A percentile compares a stretch with the other conserved stretches of the same genome.
Conservation (phyloP, 1,284 basidiomycete genomes). For the Lentinula novae-zelandiae region DNA sequence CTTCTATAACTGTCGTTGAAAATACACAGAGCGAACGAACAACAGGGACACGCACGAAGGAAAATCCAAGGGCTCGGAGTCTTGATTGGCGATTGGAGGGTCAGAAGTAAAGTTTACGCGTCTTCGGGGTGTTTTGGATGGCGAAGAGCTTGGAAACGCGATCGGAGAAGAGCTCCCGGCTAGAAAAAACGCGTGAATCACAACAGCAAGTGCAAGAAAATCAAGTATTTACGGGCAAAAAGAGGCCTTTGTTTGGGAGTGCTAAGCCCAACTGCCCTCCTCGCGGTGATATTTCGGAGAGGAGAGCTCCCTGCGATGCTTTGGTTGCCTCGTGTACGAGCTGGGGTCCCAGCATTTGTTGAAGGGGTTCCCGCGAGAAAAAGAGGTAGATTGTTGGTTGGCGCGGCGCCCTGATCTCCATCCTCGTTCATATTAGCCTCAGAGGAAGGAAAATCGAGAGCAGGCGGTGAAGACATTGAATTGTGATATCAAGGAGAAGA, state of each 20-base stretch:
- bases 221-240: conserved; percentile 43
- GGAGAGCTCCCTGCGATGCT: conserved; percentile 43
- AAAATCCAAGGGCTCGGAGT: conserved; percentile 62
- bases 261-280: conserved; percentile 58
- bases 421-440: conserved; percentile 54
- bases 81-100: conserved; percentile 18
- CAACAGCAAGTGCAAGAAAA: conserved; percentile 4
- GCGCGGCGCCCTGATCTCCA: conserved; percentile 31
- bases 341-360: conserved; percentile 44
- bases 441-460: conserved; percentile 63
- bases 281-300: conserved; percentile 45
- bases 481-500: conserved; percentile 11
- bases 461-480: conserved; percentile 67
- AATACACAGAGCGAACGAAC: neutral
- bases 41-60: conserved; percentile 42
- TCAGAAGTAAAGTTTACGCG: conserved; percentile 23
- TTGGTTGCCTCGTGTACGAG: conserved; percentile 30
- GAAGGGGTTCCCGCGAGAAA: conserved; percentile 64
- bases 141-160: conserved; percentile 51
- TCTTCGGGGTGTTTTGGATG: conserved; percentile 43
- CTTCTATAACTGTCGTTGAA: conserved; percentile 25
- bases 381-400: conserved; percentile 40
- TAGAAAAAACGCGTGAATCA: conserved; percentile 10
- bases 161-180: conserved; percentile 51
- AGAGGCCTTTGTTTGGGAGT: conserved; percentile 56